Evolutionary conservation across 371 early-diverging fungal species (phyloP), one percentile per base, ranked within the genome.

Genomic region (Rhizopus delemar): DNA sequence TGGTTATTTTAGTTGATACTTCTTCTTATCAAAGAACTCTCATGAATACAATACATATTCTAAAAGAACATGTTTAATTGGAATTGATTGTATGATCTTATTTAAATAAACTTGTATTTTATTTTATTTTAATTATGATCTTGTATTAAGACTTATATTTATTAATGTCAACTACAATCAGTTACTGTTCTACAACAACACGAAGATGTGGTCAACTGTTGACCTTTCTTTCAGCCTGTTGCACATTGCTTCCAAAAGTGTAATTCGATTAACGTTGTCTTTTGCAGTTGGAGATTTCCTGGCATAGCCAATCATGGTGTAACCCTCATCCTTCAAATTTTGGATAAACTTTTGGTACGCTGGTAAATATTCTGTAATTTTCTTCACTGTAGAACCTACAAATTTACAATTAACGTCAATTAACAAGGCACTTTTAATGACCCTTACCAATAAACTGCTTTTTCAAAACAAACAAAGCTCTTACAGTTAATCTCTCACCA

Each of bases 261-360:
- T 45, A 5, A 45, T 45, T 45, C 45, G 45, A 45, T 45, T 45
- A 45, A 7, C 8, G 16, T 45, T n/a, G 45, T 45, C 45, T 45
- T 45, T 45, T 45, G 45, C 16, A 4, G 11, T 45, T 45, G 45
- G 45, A 45, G 45, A 45, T 45, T 45, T 45, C 45, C n/a, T 5
- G 45, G 8, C n/a, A n/a, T 45, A 45, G 45, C 45, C 45, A 45
- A 49, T 49, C 32, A 49, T 29, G 28, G 22, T 13, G 22, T 49
- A 31, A 49, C 32, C 49, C 49, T 49, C 49, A 49, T 49, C 49
- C 32, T 49, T 49, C 32, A 49, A 49, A 49, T 49, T 49, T 49
- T 49, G 13, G 5, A 9, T 29, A 49, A n/a, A 8, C 28, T 49
- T 49, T 49, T 31, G 22, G 22, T 32, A 49, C 32, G 11, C 16